These are phyloP conservation scores for Euphrasia arctica DNA, from an alignment of 305 asterid species.

Conservation along the genomic window DNA sequence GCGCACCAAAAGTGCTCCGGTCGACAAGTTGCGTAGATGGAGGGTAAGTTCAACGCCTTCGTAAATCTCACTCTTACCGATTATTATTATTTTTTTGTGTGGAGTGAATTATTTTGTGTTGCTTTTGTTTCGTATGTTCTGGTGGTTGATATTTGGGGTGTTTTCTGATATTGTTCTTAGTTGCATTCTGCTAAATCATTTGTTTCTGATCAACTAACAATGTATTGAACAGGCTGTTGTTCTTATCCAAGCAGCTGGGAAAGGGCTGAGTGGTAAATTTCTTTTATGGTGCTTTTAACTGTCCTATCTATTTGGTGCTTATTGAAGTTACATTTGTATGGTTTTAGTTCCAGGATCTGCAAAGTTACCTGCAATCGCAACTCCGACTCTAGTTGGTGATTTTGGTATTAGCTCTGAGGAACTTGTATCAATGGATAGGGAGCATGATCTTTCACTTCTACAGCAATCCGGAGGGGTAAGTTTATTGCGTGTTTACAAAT, in stretches of 20 bases:
- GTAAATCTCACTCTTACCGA: background rate
- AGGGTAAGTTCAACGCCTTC: conserved; percentile 51
- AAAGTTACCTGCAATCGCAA: conserved; percentile 37
- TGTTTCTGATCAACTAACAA: conserved; percentile 21
- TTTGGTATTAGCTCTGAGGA: no score
- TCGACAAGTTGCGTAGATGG: conserved; percentile 72
- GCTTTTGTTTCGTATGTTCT: no score
- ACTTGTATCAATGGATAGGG: no score
- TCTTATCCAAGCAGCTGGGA: conserved; percentile 47
- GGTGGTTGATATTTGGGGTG: no score
- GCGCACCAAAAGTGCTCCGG: conserved; percentile 45
- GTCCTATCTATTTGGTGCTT: conserved; percentile 10
- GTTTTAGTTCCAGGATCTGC: conserved; percentile 49
- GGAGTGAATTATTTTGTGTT: background rate
- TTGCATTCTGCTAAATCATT: conserved; percentile 14
- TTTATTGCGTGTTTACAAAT: no score
- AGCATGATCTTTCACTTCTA: no score
- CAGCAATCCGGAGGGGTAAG: no score
- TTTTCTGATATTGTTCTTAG: no score
- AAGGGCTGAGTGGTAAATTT: no score
- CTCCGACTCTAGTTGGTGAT: conserved; percentile 19
- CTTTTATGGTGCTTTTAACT: no score
- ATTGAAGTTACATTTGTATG: conserved; percentile 4
- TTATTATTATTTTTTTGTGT: conserved; percentile 7
- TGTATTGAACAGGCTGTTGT: conserved; percentile 73